Base-by-base conservation (phyloP, 2,329 filamentous ascomycete genomes). In the Beauveria varroae region DNA sequence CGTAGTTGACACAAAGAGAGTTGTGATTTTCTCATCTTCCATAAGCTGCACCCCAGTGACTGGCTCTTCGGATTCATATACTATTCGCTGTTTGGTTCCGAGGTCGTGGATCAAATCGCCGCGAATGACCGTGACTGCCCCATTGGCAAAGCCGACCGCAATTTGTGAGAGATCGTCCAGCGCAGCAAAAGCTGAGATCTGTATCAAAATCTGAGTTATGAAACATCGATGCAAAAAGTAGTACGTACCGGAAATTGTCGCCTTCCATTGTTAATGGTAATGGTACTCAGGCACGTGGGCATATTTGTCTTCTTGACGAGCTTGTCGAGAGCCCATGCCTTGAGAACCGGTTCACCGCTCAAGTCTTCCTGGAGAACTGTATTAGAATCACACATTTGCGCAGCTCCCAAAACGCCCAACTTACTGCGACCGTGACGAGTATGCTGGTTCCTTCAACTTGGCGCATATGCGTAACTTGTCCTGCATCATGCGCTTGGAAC, bases 301-400 rank as follows among this genome's bases (percentile, higher is more conserved):
- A 88, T 80, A 47, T 92, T 92, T 5, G 91, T 96, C 81, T 96
- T 98, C 82, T 95, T 98, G 67, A 96, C 91, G 4, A 88, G 82
- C 75, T 93, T 96, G 72, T 98, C 93, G 67, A 99, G 80, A 24
- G 91, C 93, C 95, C 95, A 99, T n/a, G 98, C 93, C 73, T 96
- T 98, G 63, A 99, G 76, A 22, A 93, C 83, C 0, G 95, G 93
- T 68, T 98, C 92, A 68, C 84, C 89, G 44, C 89, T 89, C 57
- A 97, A 79, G 69, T 98, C 93, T 75, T 99, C 95, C 75, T 88
- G 73, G 1, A 44, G 18, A 22, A 63, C 3, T 16, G 26, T 20
- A 12, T 58, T 30, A 55, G 20, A 49, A 60, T 12, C 20, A 9
- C 30, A 49, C 12, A 44, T 28, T 20, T 7, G 1, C 22, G n/a